phyloP scores from a whole-genome alignment of 192 early-diverging fungal species.

The Linderina pennispora region DNA sequence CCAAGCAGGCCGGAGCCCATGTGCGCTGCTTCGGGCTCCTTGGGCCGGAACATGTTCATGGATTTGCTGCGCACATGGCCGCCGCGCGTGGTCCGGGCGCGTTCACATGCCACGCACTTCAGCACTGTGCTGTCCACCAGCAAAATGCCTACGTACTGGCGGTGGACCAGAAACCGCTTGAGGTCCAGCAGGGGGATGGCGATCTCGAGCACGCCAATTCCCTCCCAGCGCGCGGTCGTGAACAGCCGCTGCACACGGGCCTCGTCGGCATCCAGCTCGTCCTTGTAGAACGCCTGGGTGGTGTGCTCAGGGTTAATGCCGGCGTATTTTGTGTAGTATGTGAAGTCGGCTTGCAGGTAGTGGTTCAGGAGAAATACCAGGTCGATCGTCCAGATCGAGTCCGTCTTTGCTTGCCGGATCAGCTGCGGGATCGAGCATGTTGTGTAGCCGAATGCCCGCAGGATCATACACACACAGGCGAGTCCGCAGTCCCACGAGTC shows the following conservation, averaged over 20 bases:
- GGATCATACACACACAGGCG: constrained; percentile 75
- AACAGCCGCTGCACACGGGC: constrained; percentile 71
- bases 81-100: constrained; percentile 6
- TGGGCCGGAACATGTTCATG: constrained; percentile 8
- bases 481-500: constrained; percentile 83
- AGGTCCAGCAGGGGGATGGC: constrained; percentile 75
- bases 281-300: constrained; percentile 61
- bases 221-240: constrained; percentile 59
- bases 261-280: constrained; percentile 62
- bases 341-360: constrained; percentile 74
- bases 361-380: constrained; percentile 69
- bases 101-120: constrained; percentile 59
- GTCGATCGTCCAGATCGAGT: constrained; percentile 90
- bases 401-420: constrained; percentile 45
- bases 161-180: constrained; percentile 72
- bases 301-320: constrained; percentile 75
- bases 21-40: constrained; percentile 3
- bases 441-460: constrained; percentile 55
- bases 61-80: constrained; percentile 8
- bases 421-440: constrained; percentile 53
- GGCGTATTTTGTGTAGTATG: constrained; percentile 83
- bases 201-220: constrained; percentile 66
- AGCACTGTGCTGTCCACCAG: constrained; percentile 68
- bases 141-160: constrained; percentile 68
- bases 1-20: too few species aligned